Conservation (phyloP, 139 green algal genomes). For the Haematococcus lacustris region DNA sequence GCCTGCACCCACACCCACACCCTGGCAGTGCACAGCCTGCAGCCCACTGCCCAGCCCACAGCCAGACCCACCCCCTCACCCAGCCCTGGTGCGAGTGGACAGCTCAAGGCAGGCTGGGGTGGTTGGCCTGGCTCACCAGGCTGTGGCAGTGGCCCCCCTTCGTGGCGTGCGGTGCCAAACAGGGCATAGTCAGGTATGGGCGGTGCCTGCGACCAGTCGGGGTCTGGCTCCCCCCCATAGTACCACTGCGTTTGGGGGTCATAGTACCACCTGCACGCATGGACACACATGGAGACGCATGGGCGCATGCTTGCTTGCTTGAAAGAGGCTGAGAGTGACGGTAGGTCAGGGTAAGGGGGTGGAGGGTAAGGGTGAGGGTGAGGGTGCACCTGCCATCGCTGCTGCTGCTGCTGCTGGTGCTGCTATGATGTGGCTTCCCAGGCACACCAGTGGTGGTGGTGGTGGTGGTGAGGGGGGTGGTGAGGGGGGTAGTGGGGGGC, state of each 20-base stretch:
- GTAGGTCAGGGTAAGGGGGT: neutral
- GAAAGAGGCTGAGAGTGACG: neutral
- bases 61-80: too few relatives aligned
- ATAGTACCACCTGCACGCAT: constrained; percentile 60
- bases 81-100: too few relatives aligned
- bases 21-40: too few relatives aligned
- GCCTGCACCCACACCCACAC: too few relatives aligned
- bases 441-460: neutral
- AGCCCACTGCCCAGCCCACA: too few relatives aligned
- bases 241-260: constrained; percentile 59
- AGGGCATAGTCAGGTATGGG: constrained; percentile 40
- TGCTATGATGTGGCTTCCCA: neutral
- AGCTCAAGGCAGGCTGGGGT: too few relatives aligned
- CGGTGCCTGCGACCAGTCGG: constrained; percentile 50
- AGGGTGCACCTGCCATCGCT: neutral
- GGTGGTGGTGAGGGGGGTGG: neutral
- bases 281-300: too few relatives aligned
- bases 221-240: constrained; percentile 63
- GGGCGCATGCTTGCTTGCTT: neutral
- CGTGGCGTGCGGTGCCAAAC: constrained; percentile 27
- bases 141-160: constrained; percentile 23
- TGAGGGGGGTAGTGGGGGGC: neutral
- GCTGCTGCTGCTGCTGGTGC: neutral
- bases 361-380: neutral
- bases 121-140: neutral